Conservation (phyloP, 306 rosid genomes). For the Luffa aegyptiaca region DNA sequence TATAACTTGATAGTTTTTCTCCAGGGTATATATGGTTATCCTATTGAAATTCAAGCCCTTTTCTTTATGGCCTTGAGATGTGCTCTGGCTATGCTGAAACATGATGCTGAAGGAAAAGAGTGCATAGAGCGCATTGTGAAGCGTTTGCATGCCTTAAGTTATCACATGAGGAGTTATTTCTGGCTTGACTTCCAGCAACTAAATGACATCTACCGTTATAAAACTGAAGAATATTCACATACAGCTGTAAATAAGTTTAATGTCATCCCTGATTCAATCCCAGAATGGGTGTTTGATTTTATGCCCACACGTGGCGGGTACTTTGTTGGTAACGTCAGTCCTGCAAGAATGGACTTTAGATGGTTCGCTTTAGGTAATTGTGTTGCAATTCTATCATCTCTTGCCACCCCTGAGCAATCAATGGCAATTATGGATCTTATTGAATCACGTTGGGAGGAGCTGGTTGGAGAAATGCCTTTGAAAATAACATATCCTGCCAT, state of each 20-base stretch:
- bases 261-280: slow-evolving; percentile 17
- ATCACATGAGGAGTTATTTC: slow-evolving; percentile 18
- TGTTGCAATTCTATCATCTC: slow-evolving; percentile 17
- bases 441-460: slow-evolving; percentile 19
- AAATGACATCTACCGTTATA: slow-evolving; percentile 18
- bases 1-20: slow-evolving; percentile 1
- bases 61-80: slow-evolving; percentile 16
- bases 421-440: slow-evolving; percentile 20
- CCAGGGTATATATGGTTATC: slow-evolving; percentile 19
- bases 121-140: slow-evolving; percentile 16
- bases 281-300: slow-evolving; percentile 18
- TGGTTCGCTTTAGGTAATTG: slow-evolving; percentile 18
- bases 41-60: slow-evolving; percentile 19
- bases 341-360: slow-evolving; percentile 18
- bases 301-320: slow-evolving; percentile 18
- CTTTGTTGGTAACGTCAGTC: slow-evolving; percentile 18
- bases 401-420: slow-evolving; percentile 19
- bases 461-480: slow-evolving; percentile 19
- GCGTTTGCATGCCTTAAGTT: slow-evolving; percentile 16
- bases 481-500: slow-evolving; percentile 16
- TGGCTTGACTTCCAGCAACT: slow-evolving; percentile 18
- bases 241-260: slow-evolving; percentile 20
- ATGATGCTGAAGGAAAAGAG: slow-evolving; percentile 19
- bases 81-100: slow-evolving; percentile 14
- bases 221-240: slow-evolving; percentile 17